Evolutionary conservation across 805 yeast genomes (phyloP).

Genomic region (Starmerella floris): DNA sequence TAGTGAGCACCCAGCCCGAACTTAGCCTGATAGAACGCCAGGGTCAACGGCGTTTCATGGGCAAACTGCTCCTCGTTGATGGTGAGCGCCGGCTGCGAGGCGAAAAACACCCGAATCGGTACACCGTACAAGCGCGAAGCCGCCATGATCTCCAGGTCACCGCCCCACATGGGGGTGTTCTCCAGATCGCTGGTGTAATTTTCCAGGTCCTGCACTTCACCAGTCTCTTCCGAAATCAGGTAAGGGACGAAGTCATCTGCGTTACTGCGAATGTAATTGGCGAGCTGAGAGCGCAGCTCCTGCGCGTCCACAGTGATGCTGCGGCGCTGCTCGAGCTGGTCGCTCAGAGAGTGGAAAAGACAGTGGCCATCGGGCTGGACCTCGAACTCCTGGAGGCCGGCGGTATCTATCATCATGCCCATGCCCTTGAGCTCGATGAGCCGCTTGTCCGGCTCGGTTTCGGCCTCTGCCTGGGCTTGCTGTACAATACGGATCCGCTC

Average conservation of each 20-base stretch:
- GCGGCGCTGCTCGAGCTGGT: constrained; percentile 54
- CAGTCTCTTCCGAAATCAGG: constrained; percentile 64
- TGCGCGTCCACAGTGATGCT: constrained; percentile 30
- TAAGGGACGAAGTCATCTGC: constrained; percentile 68
- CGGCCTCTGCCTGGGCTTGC: constrained; percentile 64
- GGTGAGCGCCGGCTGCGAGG: constrained; percentile 54
- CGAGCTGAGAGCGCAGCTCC: constrained; percentile 52
- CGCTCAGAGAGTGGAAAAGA: constrained; percentile 70
- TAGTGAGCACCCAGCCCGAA: constrained; percentile 93
- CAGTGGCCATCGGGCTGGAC: constrained; percentile 91
- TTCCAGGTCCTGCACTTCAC: constrained; percentile 48
- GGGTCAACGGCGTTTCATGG: constrained; percentile 38
- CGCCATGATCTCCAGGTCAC: constrained; percentile 82
- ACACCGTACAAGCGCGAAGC: constrained; percentile 56
- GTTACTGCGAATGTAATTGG: constrained; percentile 48
- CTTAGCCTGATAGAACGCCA: constrained; percentile 73
- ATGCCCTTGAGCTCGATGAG: constrained; percentile 60
- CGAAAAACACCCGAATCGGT: constrained; percentile 63
- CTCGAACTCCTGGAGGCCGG: constrained; percentile 45
- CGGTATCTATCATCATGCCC: constrained; percentile 37
- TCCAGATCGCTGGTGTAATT: constrained; percentile 57
- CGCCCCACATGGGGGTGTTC: constrained; percentile 89
- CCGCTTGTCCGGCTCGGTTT: constrained; percentile 48
- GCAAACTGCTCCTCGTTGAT: constrained; percentile 46
- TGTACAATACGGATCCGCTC: constrained; percentile 47